These are phyloP conservation scores for Pythium pyrilobum DNA, from an alignment of 352 stramenopile species.

Conservation along the genomic window DNA sequence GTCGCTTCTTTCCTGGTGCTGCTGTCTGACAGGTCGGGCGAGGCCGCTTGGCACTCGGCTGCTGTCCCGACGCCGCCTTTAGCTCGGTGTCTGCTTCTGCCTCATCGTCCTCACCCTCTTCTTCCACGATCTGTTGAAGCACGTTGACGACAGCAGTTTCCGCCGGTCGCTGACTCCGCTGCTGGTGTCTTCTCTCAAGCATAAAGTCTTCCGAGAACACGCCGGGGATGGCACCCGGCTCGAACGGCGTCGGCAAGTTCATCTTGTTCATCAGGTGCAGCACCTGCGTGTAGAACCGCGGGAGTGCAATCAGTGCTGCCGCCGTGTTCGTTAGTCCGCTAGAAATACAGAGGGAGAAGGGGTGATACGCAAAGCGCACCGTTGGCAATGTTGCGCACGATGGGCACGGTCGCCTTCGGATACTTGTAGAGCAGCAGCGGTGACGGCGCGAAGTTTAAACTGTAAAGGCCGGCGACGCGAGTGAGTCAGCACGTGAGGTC, in stretches of 20 bases:
- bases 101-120: conserved; percentile 5
- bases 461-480: too few species aligned
- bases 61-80: neutral
- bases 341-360: neutral
- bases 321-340: neutral
- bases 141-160: too few species aligned
- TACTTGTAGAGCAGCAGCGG: conserved; percentile 87
- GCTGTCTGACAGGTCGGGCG: neutral
- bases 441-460: conserved; percentile 80
- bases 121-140: too few species aligned
- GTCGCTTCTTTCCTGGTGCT: neutral
- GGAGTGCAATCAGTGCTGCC: conserved; percentile 77
- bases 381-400: conserved; percentile 86
- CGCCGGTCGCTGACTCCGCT: too few species aligned
- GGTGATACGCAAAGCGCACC: conserved; percentile 25
- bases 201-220: conserved; percentile 34
- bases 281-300: conserved; percentile 87
- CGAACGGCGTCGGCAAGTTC: conserved; percentile 82
- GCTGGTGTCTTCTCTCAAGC: neutral
- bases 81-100: neutral
- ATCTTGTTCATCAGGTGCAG: conserved; percentile 92
- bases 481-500: too few species aligned
- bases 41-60: neutral
- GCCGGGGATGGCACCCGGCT: conserved; percentile 58
- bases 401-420: conserved; percentile 61